A percentile compares a stretch with the other conserved stretches of the same genome.
Evolutionary conservation across 2,329 filamentous ascomycete species (phyloP).

Genomic region (Sordariomycetes sp.): DNA sequence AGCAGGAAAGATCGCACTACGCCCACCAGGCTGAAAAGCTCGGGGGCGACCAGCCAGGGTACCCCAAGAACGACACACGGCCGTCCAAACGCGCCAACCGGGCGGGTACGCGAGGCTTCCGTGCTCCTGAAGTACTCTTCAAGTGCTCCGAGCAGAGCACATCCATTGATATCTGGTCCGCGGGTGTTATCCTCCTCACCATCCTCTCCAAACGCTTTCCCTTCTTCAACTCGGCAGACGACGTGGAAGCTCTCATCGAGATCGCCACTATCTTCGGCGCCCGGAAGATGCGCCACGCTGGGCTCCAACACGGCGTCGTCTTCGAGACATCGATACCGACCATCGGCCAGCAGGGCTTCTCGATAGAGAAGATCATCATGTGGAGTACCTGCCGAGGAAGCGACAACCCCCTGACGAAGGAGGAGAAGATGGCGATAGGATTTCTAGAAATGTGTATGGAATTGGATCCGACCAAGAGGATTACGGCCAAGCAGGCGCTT

Average conservation of each 20-base stretch:
- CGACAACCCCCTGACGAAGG: slow-evolving; percentile 44
- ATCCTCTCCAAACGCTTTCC: slow-evolving; percentile 87
- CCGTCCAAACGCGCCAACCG: slow-evolving; percentile 86
- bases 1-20: slow-evolving; percentile 49
- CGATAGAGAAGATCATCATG: slow-evolving; percentile 84
- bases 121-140: slow-evolving; percentile 90
- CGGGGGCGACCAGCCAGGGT: slow-evolving; percentile 42
- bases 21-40: slow-evolving; percentile 39
- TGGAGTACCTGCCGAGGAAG: slow-evolving; percentile 82
- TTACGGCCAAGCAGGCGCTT: slow-evolving; percentile 67
- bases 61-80: slow-evolving; percentile 82
- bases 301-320: slow-evolving; percentile 78
- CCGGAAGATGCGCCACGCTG: slow-evolving; percentile 73
- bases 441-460: slow-evolving; percentile 69
- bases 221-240: slow-evolving; percentile 98
- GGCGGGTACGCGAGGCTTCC: slow-evolving; percentile 89
- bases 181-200: slow-evolving; percentile 93
- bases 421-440: slow-evolving; percentile 64
- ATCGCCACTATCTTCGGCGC: slow-evolving; percentile 91
- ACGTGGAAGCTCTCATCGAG: slow-evolving; percentile 95
- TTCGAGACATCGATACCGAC: slow-evolving; percentile 92
- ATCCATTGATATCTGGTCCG: slow-evolving; percentile 95
- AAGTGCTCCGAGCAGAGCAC: slow-evolving; percentile 95
- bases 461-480: slow-evolving; percentile 62
- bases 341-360: slow-evolving; percentile 76